Evolutionary conservation across 805 yeast genomes (phyloP).

Genomic region (Candida vaughaniae): DNA sequence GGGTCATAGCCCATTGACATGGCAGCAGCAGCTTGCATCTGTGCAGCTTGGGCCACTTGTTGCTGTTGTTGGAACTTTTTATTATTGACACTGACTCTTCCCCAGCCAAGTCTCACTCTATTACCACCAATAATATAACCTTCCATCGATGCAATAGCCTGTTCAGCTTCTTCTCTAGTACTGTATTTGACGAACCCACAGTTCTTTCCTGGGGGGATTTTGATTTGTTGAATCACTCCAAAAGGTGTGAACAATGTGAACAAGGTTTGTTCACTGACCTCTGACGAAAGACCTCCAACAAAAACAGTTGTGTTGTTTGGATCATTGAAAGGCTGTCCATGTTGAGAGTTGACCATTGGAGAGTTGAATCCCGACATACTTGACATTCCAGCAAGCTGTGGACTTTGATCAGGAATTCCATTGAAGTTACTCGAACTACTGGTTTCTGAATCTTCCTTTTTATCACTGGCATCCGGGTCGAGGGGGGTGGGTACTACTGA

Average conservation of each 20-base stretch:
- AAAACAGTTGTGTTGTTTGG: conserved; percentile 74
- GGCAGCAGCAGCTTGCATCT: conserved; percentile 38
- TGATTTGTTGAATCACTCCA: conserved; percentile 68
- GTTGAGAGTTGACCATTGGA: conserved; percentile 2
- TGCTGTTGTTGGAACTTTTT: conserved; percentile 32
- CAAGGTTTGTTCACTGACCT: conserved; percentile 61
- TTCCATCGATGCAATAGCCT: conserved; percentile 83
- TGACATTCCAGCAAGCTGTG: too few species aligned
- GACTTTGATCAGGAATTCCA: too few species aligned
- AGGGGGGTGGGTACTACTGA: conserved; percentile 1
- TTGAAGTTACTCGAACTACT: background rate
- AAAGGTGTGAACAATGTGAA: conserved; percentile 66
- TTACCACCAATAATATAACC: conserved; percentile 86
- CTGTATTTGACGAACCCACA: conserved; percentile 88
- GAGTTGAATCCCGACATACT: conserved; percentile 4
- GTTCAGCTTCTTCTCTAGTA: conserved; percentile 78
- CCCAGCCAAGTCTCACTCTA: conserved; percentile 85
- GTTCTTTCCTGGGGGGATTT: conserved; percentile 77
- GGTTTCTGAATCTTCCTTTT: background rate
- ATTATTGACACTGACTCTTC: conserved; percentile 48
- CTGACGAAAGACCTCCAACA: conserved; percentile 71
- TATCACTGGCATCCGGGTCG: background rate
- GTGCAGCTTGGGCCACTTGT: conserved; percentile 33
- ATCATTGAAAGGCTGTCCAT: conserved; percentile 40
- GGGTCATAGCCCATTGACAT: conserved; percentile 41